Base-by-base conservation (phyloP, 108 stramenopile genomes). In the Discostella pseudostelligera region DNA sequence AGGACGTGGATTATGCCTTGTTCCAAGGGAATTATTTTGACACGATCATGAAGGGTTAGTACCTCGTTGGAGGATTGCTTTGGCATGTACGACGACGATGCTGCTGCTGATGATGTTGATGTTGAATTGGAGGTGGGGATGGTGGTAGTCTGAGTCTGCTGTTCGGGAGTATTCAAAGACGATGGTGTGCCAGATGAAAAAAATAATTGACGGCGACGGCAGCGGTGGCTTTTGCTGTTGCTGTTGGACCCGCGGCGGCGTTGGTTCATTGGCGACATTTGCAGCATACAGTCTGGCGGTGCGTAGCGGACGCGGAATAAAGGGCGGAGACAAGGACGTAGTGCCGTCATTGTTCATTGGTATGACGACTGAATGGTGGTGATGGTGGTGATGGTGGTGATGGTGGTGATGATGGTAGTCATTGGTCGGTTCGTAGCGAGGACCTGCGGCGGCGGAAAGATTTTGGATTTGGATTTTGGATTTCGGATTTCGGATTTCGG, bases 1-100 rank as follows among this genome's bases (percentile, higher is more conserved):
- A 54, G 51, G 16, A 94, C 92, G 51, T 84, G 78, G 36, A 55
- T 43, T 14, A 88, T 78, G 2, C 82, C 83, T 24, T 65, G 11
- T n/a, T 39, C 49, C 9, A 69, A 48, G 3, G 63, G 57, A 10
- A 46, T 54, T 19, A 77, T 60, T 65, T 60, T 64, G 11, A 77
- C 64, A 16, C 68, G 76, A 60, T 69, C 68, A 0, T 56, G 50
- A 0, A 69, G 46, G 16, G 32, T 69, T 20, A 48, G 47, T 51
- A 13, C 24, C 7, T 42, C 22, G 11, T 17, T 4, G 66, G 53
- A 56, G 19, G 46, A 46, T 59, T 20, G n/a, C 29, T 17, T 35
- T 4, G 17, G 8, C 29, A 13, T 3, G 20, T 54, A 54, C 1
- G 53, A 54, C 12, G 53, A 4, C 16, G 53, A 35, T 2, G 50